Conservation (phyloP, 169 alveolate genomes). For the Toxoplasma gondii region DNA sequence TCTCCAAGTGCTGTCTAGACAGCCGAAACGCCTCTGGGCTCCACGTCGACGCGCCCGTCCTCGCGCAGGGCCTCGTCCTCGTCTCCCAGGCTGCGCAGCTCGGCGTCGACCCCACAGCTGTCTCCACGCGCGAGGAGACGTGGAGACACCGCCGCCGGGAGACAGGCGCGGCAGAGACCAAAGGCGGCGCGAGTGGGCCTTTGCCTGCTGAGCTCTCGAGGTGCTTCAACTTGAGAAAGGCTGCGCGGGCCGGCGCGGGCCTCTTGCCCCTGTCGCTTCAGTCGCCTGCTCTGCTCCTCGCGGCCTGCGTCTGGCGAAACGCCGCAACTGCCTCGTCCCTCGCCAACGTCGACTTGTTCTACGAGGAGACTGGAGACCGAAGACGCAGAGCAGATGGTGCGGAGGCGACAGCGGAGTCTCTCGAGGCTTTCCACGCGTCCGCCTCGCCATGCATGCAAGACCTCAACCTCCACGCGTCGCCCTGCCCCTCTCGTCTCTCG, state of each 20-base stretch:
- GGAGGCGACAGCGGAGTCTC: no score
- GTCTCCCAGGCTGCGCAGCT: constrained; percentile 59
- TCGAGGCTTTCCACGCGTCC: no score
- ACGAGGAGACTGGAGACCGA: no score
- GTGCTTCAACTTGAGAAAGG: constrained; percentile 3
- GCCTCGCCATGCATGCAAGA: no score
- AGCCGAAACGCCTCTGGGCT: constrained; percentile 48
- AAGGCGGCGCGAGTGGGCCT: neutral
- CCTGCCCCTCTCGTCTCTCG: no score
- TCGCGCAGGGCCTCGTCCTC: constrained; percentile 63
- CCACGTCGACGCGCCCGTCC: constrained; percentile 61
- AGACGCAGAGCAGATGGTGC: no score
- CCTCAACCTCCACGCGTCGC: no score
- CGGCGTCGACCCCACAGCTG: constrained; percentile 62
- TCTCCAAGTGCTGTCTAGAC: constrained; percentile 58
- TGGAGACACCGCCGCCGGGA: neutral
- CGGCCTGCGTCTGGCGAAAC: constrained; percentile 59
- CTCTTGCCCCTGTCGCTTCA: constrained; percentile 47
- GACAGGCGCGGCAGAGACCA: neutral
- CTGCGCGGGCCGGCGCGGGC: constrained; percentile 54
- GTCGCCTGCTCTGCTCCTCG: constrained; percentile 59
- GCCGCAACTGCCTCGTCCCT: neutral
- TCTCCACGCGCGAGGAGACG: neutral
- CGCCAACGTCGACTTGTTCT: neutral
- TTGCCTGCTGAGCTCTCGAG: neutral